Base-by-base conservation (phyloP, 768 basidiomycete species). In the Gymnopilus junonius region DNA sequence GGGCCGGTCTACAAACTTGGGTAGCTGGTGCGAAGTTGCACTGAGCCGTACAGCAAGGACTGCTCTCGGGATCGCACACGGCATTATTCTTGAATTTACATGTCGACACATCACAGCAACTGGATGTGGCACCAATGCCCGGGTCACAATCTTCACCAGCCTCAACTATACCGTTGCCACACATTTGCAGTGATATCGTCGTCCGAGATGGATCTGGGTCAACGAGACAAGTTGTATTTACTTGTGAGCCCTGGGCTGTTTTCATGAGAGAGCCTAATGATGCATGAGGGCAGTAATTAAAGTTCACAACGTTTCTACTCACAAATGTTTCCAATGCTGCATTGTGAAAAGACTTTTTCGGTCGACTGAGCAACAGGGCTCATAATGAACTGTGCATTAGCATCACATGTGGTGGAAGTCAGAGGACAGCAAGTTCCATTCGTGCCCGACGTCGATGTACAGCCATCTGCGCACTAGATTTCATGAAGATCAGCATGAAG, bases 131-230 rank as follows among this genome's bases (percentile, higher is more conserved):
- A 57, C 86, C 88, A 35, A 72, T 68, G 31, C 91, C 91, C 0
- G 94, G 93, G 75, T 97, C 94, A 72, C 94, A 95, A 39, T 95
- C 91, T 77, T 97, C 94, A 31, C 92, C 94, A 0, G 69, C 73
- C 71, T 93, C 92, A 55, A 92, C 87, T 64, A 94, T 93, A 54
- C 92, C 92, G 74, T 94, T 93, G 27, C 92, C 90, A 69, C 90
- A 92, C 88, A 89, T 90, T 67, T 90, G 82, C 20, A 91, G 78
- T 3, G 87, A 83, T 66, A 91, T 85, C 7, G 79, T 82, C 61
- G 80, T 71, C 42, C 75, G 75, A 37, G 67, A 69, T 39, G 72
- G 73, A 64, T 77, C 85, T 1, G 91, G 87, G 61, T 87, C 84
- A 46, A 86, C 77, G 23, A 97, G 76, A 71, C 94, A 97, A 34